Conservation (phyloP, 2,329 filamentous ascomycete species). For the Hymenoscyphus fraxineus region DNA sequence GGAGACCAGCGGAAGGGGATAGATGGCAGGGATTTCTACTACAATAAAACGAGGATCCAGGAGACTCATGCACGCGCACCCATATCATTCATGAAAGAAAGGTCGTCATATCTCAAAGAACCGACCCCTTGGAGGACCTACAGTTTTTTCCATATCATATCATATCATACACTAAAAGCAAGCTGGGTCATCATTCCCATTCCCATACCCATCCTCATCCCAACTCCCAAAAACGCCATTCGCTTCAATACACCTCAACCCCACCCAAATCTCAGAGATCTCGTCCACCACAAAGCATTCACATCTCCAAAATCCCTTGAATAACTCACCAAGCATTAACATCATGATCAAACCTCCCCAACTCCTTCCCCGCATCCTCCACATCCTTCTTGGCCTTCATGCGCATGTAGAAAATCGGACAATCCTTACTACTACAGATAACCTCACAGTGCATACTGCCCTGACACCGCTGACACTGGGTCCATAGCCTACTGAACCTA, state of each 20-base stretch:
- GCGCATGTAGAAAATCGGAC: constrained; percentile 99
- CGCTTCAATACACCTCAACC: neutral
- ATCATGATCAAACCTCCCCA: constrained; percentile 85
- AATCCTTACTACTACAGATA: constrained; percentile 93
- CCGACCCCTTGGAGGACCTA: too few species aligned
- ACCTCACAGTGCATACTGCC: constrained; percentile 98
- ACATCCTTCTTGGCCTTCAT: constrained; percentile 99
- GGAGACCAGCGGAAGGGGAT: too few species aligned
- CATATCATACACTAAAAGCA: neutral
- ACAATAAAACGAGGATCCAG: too few species aligned
- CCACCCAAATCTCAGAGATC: neutral
- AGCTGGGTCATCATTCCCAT: neutral
- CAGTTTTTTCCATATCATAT: too few species aligned
- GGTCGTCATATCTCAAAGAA: too few species aligned
- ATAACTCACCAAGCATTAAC: constrained; percentile 51
- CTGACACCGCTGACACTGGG: constrained; percentile 95
- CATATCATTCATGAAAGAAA: too few species aligned
- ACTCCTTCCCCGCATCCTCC: constrained; percentile 87
- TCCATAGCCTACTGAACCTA: constrained; percentile 89
- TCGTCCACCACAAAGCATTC: too few species aligned
- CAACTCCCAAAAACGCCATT: neutral
- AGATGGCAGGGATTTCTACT: too few species aligned
- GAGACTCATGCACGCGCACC: too few species aligned
- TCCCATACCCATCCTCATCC: neutral
- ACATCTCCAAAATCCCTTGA: too few species aligned